phyloP scores from a whole-genome alignment of 305 asterid genomes.

The Ilex paraguariensis region DNA sequence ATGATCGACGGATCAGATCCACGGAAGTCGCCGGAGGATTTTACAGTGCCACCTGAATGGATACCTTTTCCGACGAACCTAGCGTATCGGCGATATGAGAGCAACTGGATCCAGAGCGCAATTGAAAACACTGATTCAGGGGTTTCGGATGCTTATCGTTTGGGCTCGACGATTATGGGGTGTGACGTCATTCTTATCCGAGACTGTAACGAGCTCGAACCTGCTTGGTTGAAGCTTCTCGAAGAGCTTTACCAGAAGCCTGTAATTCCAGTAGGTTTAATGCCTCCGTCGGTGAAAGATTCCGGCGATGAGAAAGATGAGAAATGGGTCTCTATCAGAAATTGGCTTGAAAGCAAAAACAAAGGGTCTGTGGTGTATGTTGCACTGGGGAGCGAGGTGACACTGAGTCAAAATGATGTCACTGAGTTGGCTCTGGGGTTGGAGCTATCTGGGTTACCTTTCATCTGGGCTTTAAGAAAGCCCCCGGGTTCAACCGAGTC shows the following conservation, averaged over 20 bases:
- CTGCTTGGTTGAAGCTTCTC: conserved; percentile 14
- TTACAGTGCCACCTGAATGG: neutral
- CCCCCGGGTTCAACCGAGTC: neutral
- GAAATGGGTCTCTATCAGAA: conserved; percentile 7
- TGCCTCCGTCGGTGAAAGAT: conserved; percentile 13
- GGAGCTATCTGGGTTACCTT: conserved; percentile 39
- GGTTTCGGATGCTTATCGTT: neutral
- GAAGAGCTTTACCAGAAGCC: conserved; percentile 13
- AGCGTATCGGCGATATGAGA: too few relatives aligned
- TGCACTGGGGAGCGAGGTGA: conserved; percentile 36
- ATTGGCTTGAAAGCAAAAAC: conserved; percentile 20
- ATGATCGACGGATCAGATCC: conserved; percentile 1
- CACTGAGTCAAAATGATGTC: conserved; percentile 25
- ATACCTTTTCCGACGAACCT: neutral
- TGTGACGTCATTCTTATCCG: neutral
- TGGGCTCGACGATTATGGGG: neutral
- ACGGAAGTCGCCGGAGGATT: neutral
- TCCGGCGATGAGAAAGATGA: conserved; percentile 1
- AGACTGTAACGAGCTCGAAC: conserved; percentile 16
- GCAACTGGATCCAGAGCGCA: too few relatives aligned
- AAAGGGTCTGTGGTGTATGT: conserved; percentile 26
- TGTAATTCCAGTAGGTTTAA: conserved; percentile 24
- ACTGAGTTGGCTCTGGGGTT: conserved; percentile 43
- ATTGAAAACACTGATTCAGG: neutral
- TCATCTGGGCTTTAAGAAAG: conserved; percentile 40